Base-by-base conservation (phyloP, 2,329 filamentous ascomycete genomes). In the Apiospora phragmitis region DNA sequence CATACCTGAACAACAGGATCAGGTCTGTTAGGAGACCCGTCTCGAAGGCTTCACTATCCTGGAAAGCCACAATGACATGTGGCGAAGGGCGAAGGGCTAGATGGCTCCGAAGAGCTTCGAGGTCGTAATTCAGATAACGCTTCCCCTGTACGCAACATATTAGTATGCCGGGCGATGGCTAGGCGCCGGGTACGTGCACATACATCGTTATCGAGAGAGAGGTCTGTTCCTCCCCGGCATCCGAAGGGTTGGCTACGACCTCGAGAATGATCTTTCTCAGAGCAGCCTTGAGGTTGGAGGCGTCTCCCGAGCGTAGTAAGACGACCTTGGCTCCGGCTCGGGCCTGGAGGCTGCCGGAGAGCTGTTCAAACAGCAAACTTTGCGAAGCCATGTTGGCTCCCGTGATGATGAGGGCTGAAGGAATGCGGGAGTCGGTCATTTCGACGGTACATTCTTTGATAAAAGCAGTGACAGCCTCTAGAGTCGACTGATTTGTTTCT, bases 11-110 rank as follows among this genome's bases (percentile, higher is more conserved):
- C 6, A 95, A 85, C 47, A 86, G 85, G 65, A 95, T 87, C 45
- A 94, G 78, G 71, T 95, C 93, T 1, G 90, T 90, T 16, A 97
- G 82, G n/a, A 96, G 81, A 41, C 83, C 83, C 65, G 89, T 89
- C 75, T 95, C 93, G 77, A 96, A 95, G 0, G 91, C 93, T 80
- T 96, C 94, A 73, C 92, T 94, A 77, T 96, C 93, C 78, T 94
- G 91, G 71, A 96, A 90, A 0, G 92, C 90, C 67, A 97, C 84
- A 68, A 94, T 87, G 12, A 95, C 87, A 74, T 90, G 89, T 51
- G 87, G 81, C 41, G 86, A 86, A 32, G 81, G 79, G 47, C 87
- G 86, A 11, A 85, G 82, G 71, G 84, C 85, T 18, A 90, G 84
- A 79, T 88, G 90, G 35, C 88, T 85, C 72, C 90, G 83, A 41